Conservation (phyloP, 495 filamentous ascomycete genomes). For the Antarctomyces pellizariae region DNA sequence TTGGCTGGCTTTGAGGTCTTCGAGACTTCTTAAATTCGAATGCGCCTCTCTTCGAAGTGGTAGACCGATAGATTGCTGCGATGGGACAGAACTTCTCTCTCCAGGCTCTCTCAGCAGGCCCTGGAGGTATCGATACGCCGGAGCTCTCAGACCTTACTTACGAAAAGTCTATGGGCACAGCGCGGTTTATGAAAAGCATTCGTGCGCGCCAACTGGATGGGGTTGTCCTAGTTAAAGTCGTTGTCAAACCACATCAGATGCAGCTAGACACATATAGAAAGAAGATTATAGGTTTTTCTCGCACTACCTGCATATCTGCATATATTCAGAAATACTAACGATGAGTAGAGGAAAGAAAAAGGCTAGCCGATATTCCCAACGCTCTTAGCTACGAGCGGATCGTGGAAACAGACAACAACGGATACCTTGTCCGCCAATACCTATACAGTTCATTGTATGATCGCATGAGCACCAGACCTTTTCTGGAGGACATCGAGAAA, state of each 20-base stretch:
- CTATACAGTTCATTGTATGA: constrained; percentile 95
- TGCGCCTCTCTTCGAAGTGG: too few species aligned
- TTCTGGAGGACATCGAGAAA: constrained; percentile 93
- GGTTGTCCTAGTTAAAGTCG: constrained; percentile 75
- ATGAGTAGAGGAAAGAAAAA: constrained; percentile 49
- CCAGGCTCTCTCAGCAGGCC: constrained; percentile 67
- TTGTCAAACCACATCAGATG: constrained; percentile 73
- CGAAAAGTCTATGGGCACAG: constrained; percentile 79
- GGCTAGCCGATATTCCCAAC: constrained; percentile 68
- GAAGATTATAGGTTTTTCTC: constrained; percentile 41
- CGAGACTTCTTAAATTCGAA: not conserved
- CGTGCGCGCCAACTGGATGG: constrained; percentile 76
- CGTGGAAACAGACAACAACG: constrained; percentile 71
- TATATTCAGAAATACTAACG: not conserved
- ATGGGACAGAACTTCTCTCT: constrained; percentile 98
- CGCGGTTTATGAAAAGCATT: constrained; percentile 94
- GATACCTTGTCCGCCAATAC: constrained; percentile 89
- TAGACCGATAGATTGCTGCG: constrained; percentile 8
- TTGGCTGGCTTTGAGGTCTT: not conserved
- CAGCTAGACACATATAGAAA: constrained; percentile 54
- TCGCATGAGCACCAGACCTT: constrained; percentile 87
- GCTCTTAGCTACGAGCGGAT: constrained; percentile 75
- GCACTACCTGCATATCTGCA: not conserved
- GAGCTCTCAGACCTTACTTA: constrained; percentile 76
- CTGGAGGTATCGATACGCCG: constrained; percentile 78